phyloP scores from a whole-genome alignment of 2,329 filamentous ascomycete genomes.

The Lasiodiplodia theobromae region DNA sequence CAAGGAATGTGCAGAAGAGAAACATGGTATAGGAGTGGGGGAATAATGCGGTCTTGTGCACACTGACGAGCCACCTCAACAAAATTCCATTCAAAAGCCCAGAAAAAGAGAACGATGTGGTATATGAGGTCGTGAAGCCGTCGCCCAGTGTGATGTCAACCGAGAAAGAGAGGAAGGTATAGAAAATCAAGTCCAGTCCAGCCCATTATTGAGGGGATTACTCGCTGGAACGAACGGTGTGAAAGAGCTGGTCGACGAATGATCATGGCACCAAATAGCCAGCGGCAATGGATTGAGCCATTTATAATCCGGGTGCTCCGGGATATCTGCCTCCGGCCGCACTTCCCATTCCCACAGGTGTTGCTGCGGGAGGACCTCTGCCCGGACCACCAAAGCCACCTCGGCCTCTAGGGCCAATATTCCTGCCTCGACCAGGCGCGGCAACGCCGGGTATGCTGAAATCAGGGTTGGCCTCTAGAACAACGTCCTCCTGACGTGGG shows the following conservation, averaged over 20 bases:
- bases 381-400: constrained; percentile 2
- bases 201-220: constrained; percentile 23
- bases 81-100: constrained; percentile 11
- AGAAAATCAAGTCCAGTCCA: constrained; percentile 12
- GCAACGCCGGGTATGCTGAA: constrained; percentile 71
- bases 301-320: constrained; percentile 9
- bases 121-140: constrained; percentile 22
- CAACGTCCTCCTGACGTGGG: constrained; percentile 69
- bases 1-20: constrained; percentile 23
- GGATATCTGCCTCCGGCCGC: constrained; percentile 20
- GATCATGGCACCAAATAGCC: constrained; percentile 2
- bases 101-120: constrained; percentile 13
- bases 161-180: constrained; percentile 17
- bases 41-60: constrained; percentile 14
- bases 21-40: background rate
- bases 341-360: constrained; percentile 10
- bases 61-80: constrained; percentile 20
- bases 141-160: constrained; percentile 19
- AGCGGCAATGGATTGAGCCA: background rate
- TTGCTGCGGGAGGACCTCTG: constrained; percentile 9
- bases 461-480: constrained; percentile 83
- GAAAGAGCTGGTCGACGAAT: constrained; percentile 2
- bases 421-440: constrained; percentile 42
- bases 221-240: constrained; percentile 3
- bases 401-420: constrained; percentile 30